phyloP scores from a whole-genome alignment of 192 early-diverging fungal species.

The Backusella luteola region DNA sequence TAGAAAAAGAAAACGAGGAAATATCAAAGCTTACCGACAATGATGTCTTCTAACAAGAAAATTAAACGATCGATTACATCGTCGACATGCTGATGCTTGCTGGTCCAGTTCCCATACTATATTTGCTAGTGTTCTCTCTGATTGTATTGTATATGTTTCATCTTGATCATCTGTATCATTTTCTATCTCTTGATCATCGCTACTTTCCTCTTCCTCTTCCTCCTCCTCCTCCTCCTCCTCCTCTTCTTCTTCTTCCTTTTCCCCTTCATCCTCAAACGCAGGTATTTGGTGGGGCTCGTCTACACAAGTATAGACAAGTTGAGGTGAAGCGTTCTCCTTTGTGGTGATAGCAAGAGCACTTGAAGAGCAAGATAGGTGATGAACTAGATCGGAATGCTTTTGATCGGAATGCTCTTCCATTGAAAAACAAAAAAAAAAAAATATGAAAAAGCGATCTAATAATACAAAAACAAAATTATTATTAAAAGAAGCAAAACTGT shows the following conservation, averaged over 20 bases:
- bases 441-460: neutral
- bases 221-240: no score
- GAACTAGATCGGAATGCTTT: conserved; percentile 2
- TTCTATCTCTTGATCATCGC: neutral
- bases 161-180: conserved; percentile 2
- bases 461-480: neutral
- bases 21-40: conserved; percentile 45
- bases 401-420: conserved; percentile 5
- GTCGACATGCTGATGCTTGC: conserved; percentile 63
- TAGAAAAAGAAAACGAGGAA: no score
- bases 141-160: neutral
- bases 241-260: neutral
- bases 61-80: conserved; percentile 69
- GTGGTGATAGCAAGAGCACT: conserved; percentile 17
- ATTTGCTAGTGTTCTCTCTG: conserved; percentile 9
- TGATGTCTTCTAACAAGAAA: conserved; percentile 85
- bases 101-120: conserved; percentile 76
- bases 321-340: conserved; percentile 9
- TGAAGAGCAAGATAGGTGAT: conserved; percentile 6
- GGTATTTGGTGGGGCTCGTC: neutral
- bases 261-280: neutral
- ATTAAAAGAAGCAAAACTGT: neutral
- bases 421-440: neutral
- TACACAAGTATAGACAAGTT: conserved; percentile 1
- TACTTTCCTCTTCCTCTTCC: no score